Base-by-base conservation (phyloP, 169 alveolate species). In the Fabrea salina region DNA sequence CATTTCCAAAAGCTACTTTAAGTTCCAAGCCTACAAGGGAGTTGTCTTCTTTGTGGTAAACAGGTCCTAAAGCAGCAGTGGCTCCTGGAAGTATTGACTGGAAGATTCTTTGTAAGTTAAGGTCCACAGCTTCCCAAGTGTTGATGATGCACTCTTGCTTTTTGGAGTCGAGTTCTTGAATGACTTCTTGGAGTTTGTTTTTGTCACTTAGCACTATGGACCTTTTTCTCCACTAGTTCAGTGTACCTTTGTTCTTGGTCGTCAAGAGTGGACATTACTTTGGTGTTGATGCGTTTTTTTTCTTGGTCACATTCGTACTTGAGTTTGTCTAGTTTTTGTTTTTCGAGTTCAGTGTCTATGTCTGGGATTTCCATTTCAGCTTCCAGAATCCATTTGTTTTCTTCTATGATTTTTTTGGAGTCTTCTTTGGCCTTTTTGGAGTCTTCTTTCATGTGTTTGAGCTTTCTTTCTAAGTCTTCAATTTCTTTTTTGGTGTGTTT, bases 21-120 rank as follows among this genome's bases (percentile, higher is more conserved):
- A 94, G 75, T 75, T 90, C 95, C 22, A 93, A 81, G 37, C 97
- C 97, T 71, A 89, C 92, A 71, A 79, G 41, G 57, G 87, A 85
- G 75, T 83, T 90, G 57, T 82, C 64, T 25, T 94, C 94, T 54
- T 93, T 95, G 2, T 1, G 16, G 32, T 61, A 47, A 16, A 88
- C 89, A 22, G 92, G 89, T 50, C 89, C 97, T 41, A 98, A 85
- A 80, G 94, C 93, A 27, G 99, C 99, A 64, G 87, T 89, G 25
- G 99, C 97, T 50, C 94, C 94, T 49, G 98, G 98, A 32, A 97
- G 86, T 76, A 98, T 91, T 25, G 99, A 93, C 47, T 94, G 89
- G 86, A 96, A 98, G 19, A 98, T 98, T 32, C 93, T 90, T 66
- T 94, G 89, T 82, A 98, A 97, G 85, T 95, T 91, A 64, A 89